These are phyloP conservation scores for Solanum habrochaites DNA, from an alignment of 257 asterid species.

Conservation along the genomic window DNA sequence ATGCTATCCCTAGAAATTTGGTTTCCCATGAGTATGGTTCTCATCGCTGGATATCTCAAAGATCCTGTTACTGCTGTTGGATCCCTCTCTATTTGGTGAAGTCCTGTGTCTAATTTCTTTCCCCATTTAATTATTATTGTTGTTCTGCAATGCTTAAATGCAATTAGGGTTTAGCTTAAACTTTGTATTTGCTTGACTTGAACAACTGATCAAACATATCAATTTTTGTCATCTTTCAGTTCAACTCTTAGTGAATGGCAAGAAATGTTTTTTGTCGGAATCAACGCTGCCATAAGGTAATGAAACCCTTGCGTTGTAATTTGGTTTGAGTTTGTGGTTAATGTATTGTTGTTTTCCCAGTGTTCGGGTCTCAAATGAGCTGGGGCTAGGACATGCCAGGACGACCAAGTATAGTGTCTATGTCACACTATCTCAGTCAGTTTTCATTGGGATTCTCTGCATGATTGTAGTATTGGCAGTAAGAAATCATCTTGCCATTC, in stretches of 20 bases:
- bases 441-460: slow-evolving; percentile 34
- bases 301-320: accelerated
- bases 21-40: slow-evolving; percentile 70
- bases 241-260: slow-evolving; percentile 57
- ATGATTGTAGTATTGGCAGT: slow-evolving; percentile 23
- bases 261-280: slow-evolving; percentile 66
- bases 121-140: neutral
- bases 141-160: too few relatives aligned
- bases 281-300: slow-evolving; percentile 81
- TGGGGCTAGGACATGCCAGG: slow-evolving; percentile 59
- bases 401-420: slow-evolving; percentile 40
- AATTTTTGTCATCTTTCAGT: slow-evolving; percentile 23
- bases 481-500: slow-evolving; percentile 36
- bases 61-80: slow-evolving; percentile 69
- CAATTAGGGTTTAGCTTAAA: too few relatives aligned
- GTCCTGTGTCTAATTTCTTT: neutral
- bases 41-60: slow-evolving; percentile 63
- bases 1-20: slow-evolving; percentile 84
- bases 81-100: slow-evolving; percentile 68
- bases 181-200: too few relatives aligned
- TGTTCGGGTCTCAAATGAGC: slow-evolving; percentile 62
- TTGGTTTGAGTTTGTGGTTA: neutral
- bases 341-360: slow-evolving; percentile 4
- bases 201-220: neutral
- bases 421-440: slow-evolving; percentile 30